Conservation (phyloP, 129 eudicot species). For the Centrapalus pauciflorus region DNA sequence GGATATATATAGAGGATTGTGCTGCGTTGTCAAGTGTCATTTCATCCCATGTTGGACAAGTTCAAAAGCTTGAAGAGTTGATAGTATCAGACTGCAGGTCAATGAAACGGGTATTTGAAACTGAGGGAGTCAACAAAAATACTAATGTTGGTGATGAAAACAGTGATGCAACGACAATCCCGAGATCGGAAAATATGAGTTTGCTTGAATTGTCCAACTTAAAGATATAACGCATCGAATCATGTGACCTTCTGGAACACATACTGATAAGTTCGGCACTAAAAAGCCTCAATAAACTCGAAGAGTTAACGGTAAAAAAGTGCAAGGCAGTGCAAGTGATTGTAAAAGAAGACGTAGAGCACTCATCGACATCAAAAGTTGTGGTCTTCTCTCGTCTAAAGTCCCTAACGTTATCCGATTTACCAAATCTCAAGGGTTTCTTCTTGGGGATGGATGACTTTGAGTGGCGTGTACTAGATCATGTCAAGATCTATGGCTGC, state of each 20-base stretch:
- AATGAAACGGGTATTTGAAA: not conserved
- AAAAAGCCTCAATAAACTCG: not conserved
- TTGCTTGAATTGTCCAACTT: not conserved
- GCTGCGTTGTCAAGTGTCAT: not conserved
- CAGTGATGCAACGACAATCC: not conserved
- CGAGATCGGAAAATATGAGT: too few relatives aligned
- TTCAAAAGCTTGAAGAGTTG: not conserved
- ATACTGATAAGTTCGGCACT: not conserved
- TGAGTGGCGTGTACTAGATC: not conserved
- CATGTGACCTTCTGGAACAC: not conserved
- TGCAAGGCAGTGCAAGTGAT: not conserved
- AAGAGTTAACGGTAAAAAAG: not conserved
- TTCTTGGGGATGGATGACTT: not conserved
- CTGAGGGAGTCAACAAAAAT: not conserved
- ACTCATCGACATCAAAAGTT: not conserved
- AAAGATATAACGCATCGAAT: too few relatives aligned
- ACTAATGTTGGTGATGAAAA: not conserved
- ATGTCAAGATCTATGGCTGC: not conserved
- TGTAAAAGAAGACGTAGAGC: not conserved
- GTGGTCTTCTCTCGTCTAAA: constrained; percentile 1
- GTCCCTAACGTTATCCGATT: not conserved
- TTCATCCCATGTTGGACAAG: not conserved
- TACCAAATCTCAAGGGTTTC: constrained; percentile 7
- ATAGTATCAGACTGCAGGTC: not conserved
- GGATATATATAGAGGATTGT: not conserved